Conservation (phyloP, 495 filamentous ascomycete species). For the Hypoxylon cercidicola region DNA sequence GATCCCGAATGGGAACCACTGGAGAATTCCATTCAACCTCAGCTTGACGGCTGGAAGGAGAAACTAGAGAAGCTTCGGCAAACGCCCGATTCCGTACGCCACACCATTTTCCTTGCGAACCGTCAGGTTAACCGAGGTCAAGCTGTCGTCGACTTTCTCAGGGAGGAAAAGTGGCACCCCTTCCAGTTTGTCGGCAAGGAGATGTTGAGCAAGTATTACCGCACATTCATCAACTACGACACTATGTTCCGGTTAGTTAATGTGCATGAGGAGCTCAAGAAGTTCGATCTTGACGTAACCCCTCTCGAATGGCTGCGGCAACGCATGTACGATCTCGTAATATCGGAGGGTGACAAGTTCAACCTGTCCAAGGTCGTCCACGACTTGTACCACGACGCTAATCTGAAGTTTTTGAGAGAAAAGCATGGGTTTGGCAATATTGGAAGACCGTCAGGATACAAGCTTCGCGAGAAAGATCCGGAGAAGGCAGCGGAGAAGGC, state of each 20-base stretch:
- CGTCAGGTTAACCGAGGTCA: conserved; percentile 60
- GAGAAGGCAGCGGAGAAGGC: conserved; percentile 36
- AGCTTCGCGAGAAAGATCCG: conserved; percentile 36
- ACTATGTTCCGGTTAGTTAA: conserved; percentile 59
- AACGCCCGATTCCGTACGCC: conserved; percentile 38
- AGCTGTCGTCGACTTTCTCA: conserved; percentile 54
- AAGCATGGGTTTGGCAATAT: conserved; percentile 60
- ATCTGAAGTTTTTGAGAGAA: conserved; percentile 50
- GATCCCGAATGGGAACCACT: conserved; percentile 55
- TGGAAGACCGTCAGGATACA: conserved; percentile 56
- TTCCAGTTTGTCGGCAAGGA: conserved; percentile 59
- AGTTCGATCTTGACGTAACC: conserved; percentile 55
- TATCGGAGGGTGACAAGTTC: conserved; percentile 52
- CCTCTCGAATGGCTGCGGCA: conserved; percentile 61
- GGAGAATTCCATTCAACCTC: conserved; percentile 44
- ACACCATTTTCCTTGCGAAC: conserved; percentile 55
- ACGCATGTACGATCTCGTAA: conserved; percentile 53
- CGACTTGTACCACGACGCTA: conserved; percentile 57
- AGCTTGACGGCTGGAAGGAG: conserved; percentile 50
- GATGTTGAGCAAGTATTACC: conserved; percentile 49
- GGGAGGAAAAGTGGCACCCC: conserved; percentile 56
- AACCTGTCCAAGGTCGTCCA: conserved; percentile 52
- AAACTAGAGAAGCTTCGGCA: conserved; percentile 47
- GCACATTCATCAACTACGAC: conserved; percentile 57
- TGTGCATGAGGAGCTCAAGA: conserved; percentile 58